Conservation (phyloP, 1,139 yeast genomes). For the Yamadazyma atmosphaerica region DNA sequence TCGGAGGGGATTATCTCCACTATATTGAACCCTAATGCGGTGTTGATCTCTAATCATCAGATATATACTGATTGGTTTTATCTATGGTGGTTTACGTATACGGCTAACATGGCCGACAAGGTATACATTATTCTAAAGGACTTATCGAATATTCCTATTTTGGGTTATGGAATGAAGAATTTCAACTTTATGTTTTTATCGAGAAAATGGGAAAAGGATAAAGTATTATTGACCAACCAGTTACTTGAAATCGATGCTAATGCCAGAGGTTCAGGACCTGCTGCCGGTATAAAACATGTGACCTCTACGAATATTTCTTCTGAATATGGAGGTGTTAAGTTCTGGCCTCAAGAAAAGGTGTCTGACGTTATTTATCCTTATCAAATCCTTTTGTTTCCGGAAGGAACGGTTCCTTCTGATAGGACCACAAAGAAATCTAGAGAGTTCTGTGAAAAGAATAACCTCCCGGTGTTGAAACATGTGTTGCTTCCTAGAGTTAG, state of each 20-base stretch:
- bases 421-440: slow-evolving; percentile 61
- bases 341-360: slow-evolving; percentile 42
- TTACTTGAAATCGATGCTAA: slow-evolving; percentile 57
- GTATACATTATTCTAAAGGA: slow-evolving; percentile 81
- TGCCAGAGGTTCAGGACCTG: slow-evolving; percentile 52
- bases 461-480: slow-evolving; percentile 52
- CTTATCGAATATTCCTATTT: slow-evolving; percentile 66
- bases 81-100: slow-evolving; percentile 83
- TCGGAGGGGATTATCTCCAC: slow-evolving; percentile 29
- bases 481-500: slow-evolving; percentile 78
- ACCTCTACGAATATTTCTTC: slow-evolving; percentile 22
- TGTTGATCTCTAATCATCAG: slow-evolving; percentile 84
- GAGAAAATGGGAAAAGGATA: slow-evolving; percentile 84
- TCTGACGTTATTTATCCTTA: slow-evolving; percentile 44
- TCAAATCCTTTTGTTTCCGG: slow-evolving; percentile 77
- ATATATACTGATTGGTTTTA: slow-evolving; percentile 94
- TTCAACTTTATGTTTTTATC: slow-evolving; percentile 78
- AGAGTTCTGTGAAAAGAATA: slow-evolving; percentile 54
- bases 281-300: slow-evolving; percentile 44
- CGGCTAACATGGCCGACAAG: slow-evolving; percentile 62
- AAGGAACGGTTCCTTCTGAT: slow-evolving; percentile 84
- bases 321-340: slow-evolving; percentile 18
- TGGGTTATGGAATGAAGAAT: slow-evolving; percentile 86
- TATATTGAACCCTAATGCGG: slow-evolving; percentile 49
- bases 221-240: slow-evolving; percentile 54